Evolutionary conservation across 2,329 filamentous ascomycete species (phyloP).

Genomic region (Trichoderma sp.): DNA sequence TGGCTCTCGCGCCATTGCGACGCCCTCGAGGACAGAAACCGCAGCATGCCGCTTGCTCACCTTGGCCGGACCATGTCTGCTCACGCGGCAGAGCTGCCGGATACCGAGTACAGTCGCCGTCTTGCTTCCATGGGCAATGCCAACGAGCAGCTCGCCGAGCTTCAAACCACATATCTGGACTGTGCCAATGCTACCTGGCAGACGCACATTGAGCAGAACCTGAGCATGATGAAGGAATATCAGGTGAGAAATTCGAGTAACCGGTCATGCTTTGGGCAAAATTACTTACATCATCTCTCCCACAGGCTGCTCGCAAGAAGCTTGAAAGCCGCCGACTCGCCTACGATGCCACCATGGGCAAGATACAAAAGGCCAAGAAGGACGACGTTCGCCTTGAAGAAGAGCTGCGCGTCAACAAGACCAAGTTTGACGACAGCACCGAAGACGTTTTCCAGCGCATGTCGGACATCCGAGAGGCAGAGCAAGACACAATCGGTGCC

Average conservation of each 20-base stretch:
- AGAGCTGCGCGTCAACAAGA: slow-evolving; percentile 83
- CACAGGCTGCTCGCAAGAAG: slow-evolving; percentile 77
- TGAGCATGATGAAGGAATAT: slow-evolving; percentile 97
- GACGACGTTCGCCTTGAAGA: slow-evolving; percentile 94
- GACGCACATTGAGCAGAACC: slow-evolving; percentile 82
- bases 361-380: slow-evolving; percentile 89
- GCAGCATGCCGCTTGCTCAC: slow-evolving; percentile 73
- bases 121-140: slow-evolving; percentile 75
- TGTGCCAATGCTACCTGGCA: slow-evolving; percentile 81
- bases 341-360: slow-evolving; percentile 84
- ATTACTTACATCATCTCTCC: neutral
- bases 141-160: slow-evolving; percentile 81
- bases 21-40: slow-evolving; percentile 78
- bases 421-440: slow-evolving; percentile 92
- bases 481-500: slow-evolving; percentile 77
- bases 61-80: slow-evolving; percentile 81
- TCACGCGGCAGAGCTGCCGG: slow-evolving; percentile 87
- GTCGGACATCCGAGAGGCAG: slow-evolving; percentile 93
- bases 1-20: slow-evolving; percentile 82
- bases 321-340: slow-evolving; percentile 84
- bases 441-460: slow-evolving; percentile 90
- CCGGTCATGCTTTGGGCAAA: neutral
- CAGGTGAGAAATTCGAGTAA: slow-evolving; percentile 57
- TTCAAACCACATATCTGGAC: slow-evolving; percentile 79
- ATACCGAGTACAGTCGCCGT: slow-evolving; percentile 89